Conservation (phyloP, 2,329 filamentous ascomycete genomes). For the Clarireedia homoeocarpa region DNA sequence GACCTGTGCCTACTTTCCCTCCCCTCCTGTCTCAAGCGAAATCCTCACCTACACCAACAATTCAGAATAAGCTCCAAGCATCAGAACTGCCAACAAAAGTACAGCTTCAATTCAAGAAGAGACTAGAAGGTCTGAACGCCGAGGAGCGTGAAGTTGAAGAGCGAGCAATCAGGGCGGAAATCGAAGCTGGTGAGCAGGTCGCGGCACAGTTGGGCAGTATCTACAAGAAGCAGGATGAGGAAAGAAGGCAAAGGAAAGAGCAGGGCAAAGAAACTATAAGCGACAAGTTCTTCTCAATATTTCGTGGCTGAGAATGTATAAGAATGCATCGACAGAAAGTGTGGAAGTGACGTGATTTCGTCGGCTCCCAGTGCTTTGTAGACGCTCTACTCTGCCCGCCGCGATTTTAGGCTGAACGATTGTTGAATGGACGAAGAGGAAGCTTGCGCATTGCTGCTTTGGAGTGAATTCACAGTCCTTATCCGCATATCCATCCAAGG, state of each 20-base stretch:
- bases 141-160: constrained; percentile 55
- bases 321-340: too few species aligned
- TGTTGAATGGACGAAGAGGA: too few species aligned
- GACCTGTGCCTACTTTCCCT: constrained; percentile 51
- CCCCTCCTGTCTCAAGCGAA: constrained; percentile 37
- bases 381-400: too few species aligned
- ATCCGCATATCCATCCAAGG: too few species aligned
- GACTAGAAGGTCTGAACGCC: constrained; percentile 49
- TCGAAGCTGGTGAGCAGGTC: constrained; percentile 52
- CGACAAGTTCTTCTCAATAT: constrained; percentile 32
- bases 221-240: constrained; percentile 47
- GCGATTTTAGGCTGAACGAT: too few species aligned
- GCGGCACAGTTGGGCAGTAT: constrained; percentile 46
- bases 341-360: too few species aligned
- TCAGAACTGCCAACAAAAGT: constrained; percentile 38
- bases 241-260: constrained; percentile 47
- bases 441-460: too few species aligned
- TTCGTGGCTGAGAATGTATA: constrained; percentile 13
- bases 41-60: constrained; percentile 4
- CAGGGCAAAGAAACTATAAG: constrained; percentile 40
- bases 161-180: constrained; percentile 55
- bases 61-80: constrained; percentile 16
- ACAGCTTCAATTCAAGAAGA: constrained; percentile 44
- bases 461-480: too few species aligned
- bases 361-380: too few species aligned